Base-by-base conservation (phyloP, 305 asterid species). In the Ajuga reptans region DNA sequence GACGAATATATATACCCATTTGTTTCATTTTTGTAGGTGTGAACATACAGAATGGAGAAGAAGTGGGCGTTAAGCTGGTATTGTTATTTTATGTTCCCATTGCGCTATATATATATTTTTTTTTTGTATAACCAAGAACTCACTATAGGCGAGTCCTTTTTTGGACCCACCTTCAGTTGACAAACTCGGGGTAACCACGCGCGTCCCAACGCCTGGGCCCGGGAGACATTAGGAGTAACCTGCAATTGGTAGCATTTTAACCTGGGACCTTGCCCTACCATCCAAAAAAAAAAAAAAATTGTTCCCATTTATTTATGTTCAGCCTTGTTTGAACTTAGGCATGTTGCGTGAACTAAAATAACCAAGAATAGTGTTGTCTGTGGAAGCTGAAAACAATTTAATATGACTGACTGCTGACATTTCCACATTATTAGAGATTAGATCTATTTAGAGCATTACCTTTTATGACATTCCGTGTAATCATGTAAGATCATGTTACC, bases 31-130 rank as follows among this genome's bases (percentile, higher is more conserved):
- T 64, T 79, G 64, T 79, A 93, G 97, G 97, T 79, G 94, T 87
- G 70, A 87, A 87, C 78, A 68, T 91, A 78, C 92, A 93, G 78
- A 93, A 72, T 79, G 95, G 96, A 73, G 99, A 93, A 83, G 99
- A 93, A 90, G 95, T 91, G 15, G 97, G 90, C 67, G 76, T 93
- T 66, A 90, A 90, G 86, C 87, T 89, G 95, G 99, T 93, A 84
- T 69, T 60, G 76, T 80, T 55, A 7, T 74, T 11, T 62, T 42
- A 9, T 17, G 66, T 78, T 15, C 15, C 42, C 49, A 24, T 74
- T 61, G 17, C 17, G n/a, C n/a, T n/a, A n/a, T n/a, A n/a, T n/a
- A n/a, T n/a, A n/a, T n/a, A n/a, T n/a, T n/a, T n/a, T n/a, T n/a
- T n/a, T n/a, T n/a, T n/a, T n/a, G n/a, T n/a, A n/a, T n/a, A n/a